Base-by-base conservation (phyloP, 2,329 filamentous ascomycete genomes). In the Beauveria bassiana region DNA sequence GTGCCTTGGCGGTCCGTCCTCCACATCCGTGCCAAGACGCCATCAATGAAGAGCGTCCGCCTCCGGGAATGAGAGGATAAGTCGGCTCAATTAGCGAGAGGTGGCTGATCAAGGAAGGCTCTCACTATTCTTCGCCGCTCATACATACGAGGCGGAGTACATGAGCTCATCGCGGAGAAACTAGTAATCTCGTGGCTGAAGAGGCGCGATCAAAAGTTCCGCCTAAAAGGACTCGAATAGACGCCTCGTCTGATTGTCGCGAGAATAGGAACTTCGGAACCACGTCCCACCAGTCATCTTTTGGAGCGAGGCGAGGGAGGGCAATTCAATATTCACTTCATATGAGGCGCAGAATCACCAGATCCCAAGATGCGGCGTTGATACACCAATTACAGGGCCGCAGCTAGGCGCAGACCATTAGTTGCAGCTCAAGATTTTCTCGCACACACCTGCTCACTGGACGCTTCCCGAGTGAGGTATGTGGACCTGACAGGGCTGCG, bases 121-220 rank as follows among this genome's bases (percentile, higher is more conserved):
- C 42, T 14, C 26, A 14, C n/a, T 28, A 18, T 45, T 46, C 24
- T 46, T 34, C 34, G 34, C 10, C 34, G 31, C 34, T 14, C 34
- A 38, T 22, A 22, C 22, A 22, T 6, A 12, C 14, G 34, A 38
- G 34, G 12, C 14, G 34, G 12, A 5, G 34, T 38, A 12, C 34
- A 14, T 14, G 12, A 38, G 34, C 34, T 38, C 12, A 38, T 12
- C 34, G 12, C 12, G 12, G 12, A 38, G 34, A 38, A 38, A 18
- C 9, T 10, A 12, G 54, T 4, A 10, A 14, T 24, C 6, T 5
- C 28, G 47, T 38, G 50, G 49, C 40, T 47, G 28, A 47, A 40
- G 40, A 54, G 50, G 50, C 49, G 40, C 10, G 42, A 28, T 53
- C 49, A 60, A 60, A 60, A 60, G 42, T 54, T 40, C 58, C 50